Evolutionary conservation across 345 rosid species (phyloP).

Genomic region (Chamaenerion angustifolium): DNA sequence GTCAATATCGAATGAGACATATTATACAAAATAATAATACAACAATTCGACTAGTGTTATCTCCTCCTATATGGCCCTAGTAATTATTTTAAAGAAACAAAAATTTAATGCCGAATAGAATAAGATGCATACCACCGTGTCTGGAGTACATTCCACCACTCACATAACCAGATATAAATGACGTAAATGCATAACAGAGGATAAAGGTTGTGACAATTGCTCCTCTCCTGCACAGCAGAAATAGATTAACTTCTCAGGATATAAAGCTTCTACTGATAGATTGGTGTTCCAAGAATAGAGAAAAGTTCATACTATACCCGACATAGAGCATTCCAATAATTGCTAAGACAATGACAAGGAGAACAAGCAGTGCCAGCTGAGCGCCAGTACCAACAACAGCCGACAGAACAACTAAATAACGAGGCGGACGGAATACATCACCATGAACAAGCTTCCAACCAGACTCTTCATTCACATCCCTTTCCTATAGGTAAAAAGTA

Average conservation of each 20-base stretch:
- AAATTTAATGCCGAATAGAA: too few relatives aligned
- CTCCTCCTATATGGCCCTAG: too few relatives aligned
- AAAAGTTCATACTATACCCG: slow-evolving; percentile 43
- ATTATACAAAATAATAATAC: neutral
- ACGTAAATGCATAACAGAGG: slow-evolving; percentile 89
- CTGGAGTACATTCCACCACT: slow-evolving; percentile 99
- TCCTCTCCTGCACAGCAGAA: slow-evolving; percentile 64
- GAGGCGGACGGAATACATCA: slow-evolving; percentile 82
- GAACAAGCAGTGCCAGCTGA: slow-evolving; percentile 81
- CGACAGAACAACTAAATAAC: slow-evolving; percentile 50
- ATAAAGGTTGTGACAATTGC: slow-evolving; percentile 96
- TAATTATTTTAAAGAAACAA: too few relatives aligned
- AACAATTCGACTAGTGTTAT: too few relatives aligned
- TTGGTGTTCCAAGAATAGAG: too few relatives aligned
- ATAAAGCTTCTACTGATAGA: too few relatives aligned
- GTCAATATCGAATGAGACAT: neutral
- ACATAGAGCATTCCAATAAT: slow-evolving; percentile 78
- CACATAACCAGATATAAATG: slow-evolving; percentile 94
- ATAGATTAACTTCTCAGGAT: neutral
- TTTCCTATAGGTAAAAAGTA: slow-evolving; percentile 37
- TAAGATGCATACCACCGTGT: slow-evolving; percentile 57
- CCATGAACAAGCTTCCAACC: slow-evolving; percentile 99
- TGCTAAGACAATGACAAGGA: slow-evolving; percentile 84
- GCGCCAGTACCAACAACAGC: slow-evolving; percentile 98
- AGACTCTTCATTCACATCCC: slow-evolving; percentile 92